phyloP scores from a whole-genome alignment of 192 early-diverging fungal genomes.

The Anaeromyces robustus region DNA sequence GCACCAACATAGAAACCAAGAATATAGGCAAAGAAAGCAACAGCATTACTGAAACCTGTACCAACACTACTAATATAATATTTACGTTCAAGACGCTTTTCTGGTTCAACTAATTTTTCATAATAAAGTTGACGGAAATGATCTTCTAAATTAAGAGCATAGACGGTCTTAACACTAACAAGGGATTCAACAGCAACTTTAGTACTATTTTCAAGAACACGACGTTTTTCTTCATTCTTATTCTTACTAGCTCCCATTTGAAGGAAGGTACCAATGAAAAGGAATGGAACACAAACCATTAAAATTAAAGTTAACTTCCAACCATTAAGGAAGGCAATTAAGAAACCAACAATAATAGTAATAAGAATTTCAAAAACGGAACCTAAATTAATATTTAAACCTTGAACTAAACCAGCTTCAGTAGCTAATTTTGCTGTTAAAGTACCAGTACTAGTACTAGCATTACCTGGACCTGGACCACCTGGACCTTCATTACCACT shows the following conservation, averaged over 20 bases:
- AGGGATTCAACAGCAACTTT: conserved; percentile 72
- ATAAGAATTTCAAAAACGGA: conserved; percentile 13
- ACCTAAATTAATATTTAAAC: neutral
- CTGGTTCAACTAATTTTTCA: too few relatives aligned
- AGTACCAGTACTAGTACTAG: neutral
- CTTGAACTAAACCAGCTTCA: conserved; percentile 4
- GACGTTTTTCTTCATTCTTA: conserved; percentile 18
- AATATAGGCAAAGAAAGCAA: too few relatives aligned
- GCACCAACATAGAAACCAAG: too few relatives aligned
- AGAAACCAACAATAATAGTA: conserved; percentile 13
- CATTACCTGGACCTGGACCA: too few relatives aligned
- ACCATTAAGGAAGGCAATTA: conserved; percentile 32
- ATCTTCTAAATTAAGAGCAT: conserved; percentile 48
- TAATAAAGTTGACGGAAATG: conserved; percentile 19
- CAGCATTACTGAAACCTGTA: too few relatives aligned
- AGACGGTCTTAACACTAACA: conserved; percentile 68
- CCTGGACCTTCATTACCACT: too few relatives aligned
- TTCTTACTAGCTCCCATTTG: conserved; percentile 35
- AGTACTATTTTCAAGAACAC: conserved; percentile 46
- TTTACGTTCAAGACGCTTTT: too few relatives aligned
- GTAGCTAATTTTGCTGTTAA: conserved; percentile 3
- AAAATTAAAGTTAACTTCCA: conserved; percentile 50
- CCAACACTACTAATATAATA: too few relatives aligned
- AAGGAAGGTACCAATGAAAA: conserved; percentile 40
- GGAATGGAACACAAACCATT: conserved; percentile 49